Evolutionary conservation across 345 rosid genomes (phyloP).

Genomic region (Populus nigra): DNA sequence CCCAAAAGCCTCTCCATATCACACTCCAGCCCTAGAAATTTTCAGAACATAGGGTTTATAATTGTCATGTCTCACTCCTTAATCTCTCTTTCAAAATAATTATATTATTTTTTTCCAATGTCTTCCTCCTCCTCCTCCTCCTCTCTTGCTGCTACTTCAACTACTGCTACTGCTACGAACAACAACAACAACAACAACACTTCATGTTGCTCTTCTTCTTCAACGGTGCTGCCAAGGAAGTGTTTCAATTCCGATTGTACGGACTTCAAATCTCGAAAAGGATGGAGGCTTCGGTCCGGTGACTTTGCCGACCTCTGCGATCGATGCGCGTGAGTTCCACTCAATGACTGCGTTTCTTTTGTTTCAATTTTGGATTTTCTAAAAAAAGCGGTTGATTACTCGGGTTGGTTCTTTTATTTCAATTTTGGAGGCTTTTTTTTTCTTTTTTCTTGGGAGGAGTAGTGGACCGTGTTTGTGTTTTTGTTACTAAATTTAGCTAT

Average conservation of each 20-base stretch:
- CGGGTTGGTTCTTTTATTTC: too few relatives aligned
- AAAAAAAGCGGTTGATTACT: too few relatives aligned
- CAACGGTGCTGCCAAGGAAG: constrained; percentile 39
- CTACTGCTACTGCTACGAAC: not conserved
- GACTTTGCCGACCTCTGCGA: constrained; percentile 85
- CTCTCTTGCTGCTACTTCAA: too few relatives aligned
- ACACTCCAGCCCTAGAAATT: too few relatives aligned
- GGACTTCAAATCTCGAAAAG: constrained; percentile 64
- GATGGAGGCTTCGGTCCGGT: constrained; percentile 83
- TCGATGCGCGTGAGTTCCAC: constrained; percentile 76
- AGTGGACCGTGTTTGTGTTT: not conserved
- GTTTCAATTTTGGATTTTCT: not conserved
- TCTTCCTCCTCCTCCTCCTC: too few relatives aligned
- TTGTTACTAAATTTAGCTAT: constrained; percentile 5
- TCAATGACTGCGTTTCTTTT: not conserved
- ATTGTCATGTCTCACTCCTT: too few relatives aligned
- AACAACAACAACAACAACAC: not conserved
- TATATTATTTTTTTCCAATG: too few relatives aligned
- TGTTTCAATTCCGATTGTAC: constrained; percentile 77
- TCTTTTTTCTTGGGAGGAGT: too few relatives aligned
- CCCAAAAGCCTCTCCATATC: too few relatives aligned
- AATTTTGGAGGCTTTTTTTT: too few relatives aligned
- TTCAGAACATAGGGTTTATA: too few relatives aligned
- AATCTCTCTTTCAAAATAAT: too few relatives aligned
- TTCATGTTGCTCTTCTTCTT: constrained; percentile 18